Evolutionary conservation across 2,329 filamentous ascomycete species (phyloP), one percentile per base, ranked within the genome.

Genomic region (Phialophora macrospora): DNA sequence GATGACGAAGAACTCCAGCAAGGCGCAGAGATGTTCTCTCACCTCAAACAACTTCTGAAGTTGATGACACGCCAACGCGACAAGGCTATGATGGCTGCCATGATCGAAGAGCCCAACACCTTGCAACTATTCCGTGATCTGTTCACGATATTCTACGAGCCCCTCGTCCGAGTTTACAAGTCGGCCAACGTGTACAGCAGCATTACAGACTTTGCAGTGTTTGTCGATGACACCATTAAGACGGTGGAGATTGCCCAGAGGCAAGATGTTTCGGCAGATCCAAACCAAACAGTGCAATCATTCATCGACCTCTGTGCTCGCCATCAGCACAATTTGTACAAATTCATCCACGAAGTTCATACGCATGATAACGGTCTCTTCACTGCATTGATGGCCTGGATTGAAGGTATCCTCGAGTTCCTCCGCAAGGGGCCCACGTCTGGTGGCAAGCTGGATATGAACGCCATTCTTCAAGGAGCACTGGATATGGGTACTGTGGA

Each of bases 111-210:
- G 80, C 92, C 95, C 0, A 93, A 94, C n/a, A 98, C 95, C 0
- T 83, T 99, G n/a, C 90, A 96, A 75, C 85, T 99, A 30, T 95
- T 73, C 84, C 88, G 93, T 55, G 95, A 99, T 74, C 84, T 99
- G 26, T 98, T 99, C 77, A 96, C 93, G 38, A 98, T 99, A 75
- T 99, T 99, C 81, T 99, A 99, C 79, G 95, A 99, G 76, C 95
- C 95, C 0, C 87, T 99, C 24, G 92, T 99, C 17, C 87, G 95
- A 55, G 95, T 99, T 0, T 99, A 99, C 84, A 99, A 98, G 80
- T 97, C 93, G 22, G 95, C 95, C 70, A 99, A 98, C 73, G 94
- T 99, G 28, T 98, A 98, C 83, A 95, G 88, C 81, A 96, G 91
- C 75, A 94, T 99, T 66, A 98, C 94, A 0, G 95, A 99, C 77